These are phyloP conservation scores for Aspergillus tamarii DNA, from an alignment of 2,329 filamentous ascomycete species.

Conservation along the genomic window DNA sequence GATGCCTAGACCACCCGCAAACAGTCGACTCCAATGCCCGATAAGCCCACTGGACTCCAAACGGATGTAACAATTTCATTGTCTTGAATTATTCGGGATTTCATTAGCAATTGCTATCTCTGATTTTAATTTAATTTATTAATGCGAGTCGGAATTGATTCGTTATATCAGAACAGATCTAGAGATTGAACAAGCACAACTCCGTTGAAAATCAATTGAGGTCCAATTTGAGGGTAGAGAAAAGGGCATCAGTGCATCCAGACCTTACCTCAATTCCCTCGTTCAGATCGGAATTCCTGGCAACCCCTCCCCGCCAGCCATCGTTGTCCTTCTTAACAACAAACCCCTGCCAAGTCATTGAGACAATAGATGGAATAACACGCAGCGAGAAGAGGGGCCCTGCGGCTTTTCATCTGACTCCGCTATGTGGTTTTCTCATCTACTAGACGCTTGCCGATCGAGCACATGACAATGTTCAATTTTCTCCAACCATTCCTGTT, in stretches of 20 bases:
- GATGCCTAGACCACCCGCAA: conserved; percentile 18
- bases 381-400: conserved; percentile 16
- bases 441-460: conserved; percentile 19
- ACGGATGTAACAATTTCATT: conserved; percentile 2
- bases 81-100: background rate
- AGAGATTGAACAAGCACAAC: background rate
- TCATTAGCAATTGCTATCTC: background rate
- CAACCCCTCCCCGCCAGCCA: background rate
- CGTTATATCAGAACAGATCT: background rate
- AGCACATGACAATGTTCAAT: conserved; percentile 25
- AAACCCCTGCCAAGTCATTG: conserved; percentile 11
- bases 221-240: background rate
- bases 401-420: conserved; percentile 13
- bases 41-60: background rate
- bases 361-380: conserved; percentile 3
- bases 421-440: conserved; percentile 8
- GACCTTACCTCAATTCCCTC: background rate
- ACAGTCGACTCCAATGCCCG: conserved; percentile 5
- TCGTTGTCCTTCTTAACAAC: conserved; percentile 2
- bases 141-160: background rate
- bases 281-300: background rate
- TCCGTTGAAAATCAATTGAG: background rate
- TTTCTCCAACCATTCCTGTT: conserved; percentile 20
- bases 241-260: background rate
- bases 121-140: background rate